A percentile compares a stretch with the other conserved stretches of the same genome.
Conservation (phyloP, 306 rosid species). For the Cucurbita ficifolia region DNA sequence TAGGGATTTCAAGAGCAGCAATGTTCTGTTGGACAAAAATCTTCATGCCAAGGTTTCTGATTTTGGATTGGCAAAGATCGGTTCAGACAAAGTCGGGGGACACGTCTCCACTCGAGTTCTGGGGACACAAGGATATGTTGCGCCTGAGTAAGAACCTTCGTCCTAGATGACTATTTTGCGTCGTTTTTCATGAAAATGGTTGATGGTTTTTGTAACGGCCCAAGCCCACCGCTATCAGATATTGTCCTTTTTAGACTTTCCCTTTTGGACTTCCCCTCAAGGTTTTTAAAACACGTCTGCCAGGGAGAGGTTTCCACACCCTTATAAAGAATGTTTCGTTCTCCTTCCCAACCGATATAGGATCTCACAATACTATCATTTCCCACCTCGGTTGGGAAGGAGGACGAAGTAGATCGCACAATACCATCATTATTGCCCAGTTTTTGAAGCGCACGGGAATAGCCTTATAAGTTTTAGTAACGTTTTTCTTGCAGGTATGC, state of each 20-base stretch:
- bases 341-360: too few species aligned
- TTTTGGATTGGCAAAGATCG: conserved; percentile 88
- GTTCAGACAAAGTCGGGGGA: conserved; percentile 86
- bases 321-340: too few species aligned
- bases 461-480: too few species aligned
- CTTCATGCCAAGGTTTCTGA: conserved; percentile 90
- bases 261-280: too few species aligned
- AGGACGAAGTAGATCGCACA: too few species aligned
- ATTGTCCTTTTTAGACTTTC: too few species aligned
- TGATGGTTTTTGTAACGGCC: not conserved
- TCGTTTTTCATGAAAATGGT: not conserved
- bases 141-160: conserved; percentile 59
- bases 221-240: too few species aligned
- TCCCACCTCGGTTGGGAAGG: too few species aligned
- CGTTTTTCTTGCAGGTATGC: conserved; percentile 60
- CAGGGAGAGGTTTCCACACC: too few species aligned
- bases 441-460: not conserved
- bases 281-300: too few species aligned
- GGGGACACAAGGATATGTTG: conserved; percentile 91
- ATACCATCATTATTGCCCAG: too few species aligned
- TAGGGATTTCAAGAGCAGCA: conserved; percentile 94
- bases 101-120: conserved; percentile 87
- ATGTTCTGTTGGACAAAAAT: conserved; percentile 66
- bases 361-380: too few species aligned
- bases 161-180: not conserved